Evolutionary conservation across 192 early-diverging fungal species (phyloP).

Genomic region (Geranomyces michiganensis): DNA sequence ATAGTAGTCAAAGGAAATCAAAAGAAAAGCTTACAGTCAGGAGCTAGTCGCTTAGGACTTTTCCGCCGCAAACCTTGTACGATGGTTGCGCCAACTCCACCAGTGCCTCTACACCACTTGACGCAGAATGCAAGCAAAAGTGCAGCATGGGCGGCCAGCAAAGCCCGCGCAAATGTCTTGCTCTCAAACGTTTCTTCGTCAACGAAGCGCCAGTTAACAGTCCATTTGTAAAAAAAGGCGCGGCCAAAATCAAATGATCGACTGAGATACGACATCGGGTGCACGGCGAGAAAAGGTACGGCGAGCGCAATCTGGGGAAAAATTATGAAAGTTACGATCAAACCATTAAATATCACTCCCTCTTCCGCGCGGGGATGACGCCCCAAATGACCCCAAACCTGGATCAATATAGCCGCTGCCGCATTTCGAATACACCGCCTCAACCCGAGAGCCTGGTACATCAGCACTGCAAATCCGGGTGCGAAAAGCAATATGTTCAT

Average conservation of each 20-base stretch:
- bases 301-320: constrained; percentile 58
- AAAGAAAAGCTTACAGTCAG: constrained; percentile 15
- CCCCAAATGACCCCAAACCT: constrained; percentile 10
- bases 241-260: constrained; percentile 88
- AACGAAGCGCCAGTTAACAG: constrained; percentile 93
- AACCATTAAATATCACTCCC: background rate
- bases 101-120: constrained; percentile 38
- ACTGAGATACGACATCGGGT: constrained; percentile 67
- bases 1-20: too few relatives aligned
- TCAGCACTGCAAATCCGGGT: constrained; percentile 77
- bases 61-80: constrained; percentile 13
- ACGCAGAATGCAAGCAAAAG: constrained; percentile 61
- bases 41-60: background rate
- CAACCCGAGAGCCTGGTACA: constrained; percentile 54
- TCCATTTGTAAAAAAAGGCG: constrained; percentile 89
- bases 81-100: constrained; percentile 7
- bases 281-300: constrained; percentile 60
- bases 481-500: constrained; percentile 95
- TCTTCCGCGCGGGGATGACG: too few relatives aligned
- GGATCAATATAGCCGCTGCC: constrained; percentile 35
- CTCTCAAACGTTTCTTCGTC: constrained; percentile 70
- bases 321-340: background rate
- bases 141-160: constrained; percentile 65
- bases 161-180: constrained; percentile 52
- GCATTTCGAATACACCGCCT: constrained; percentile 53